Percentiles rank a stretch among this genome's conserved stretches.
Conservation (phyloP, 495 filamentous ascomycete genomes). For the Evernia prunastri region DNA sequence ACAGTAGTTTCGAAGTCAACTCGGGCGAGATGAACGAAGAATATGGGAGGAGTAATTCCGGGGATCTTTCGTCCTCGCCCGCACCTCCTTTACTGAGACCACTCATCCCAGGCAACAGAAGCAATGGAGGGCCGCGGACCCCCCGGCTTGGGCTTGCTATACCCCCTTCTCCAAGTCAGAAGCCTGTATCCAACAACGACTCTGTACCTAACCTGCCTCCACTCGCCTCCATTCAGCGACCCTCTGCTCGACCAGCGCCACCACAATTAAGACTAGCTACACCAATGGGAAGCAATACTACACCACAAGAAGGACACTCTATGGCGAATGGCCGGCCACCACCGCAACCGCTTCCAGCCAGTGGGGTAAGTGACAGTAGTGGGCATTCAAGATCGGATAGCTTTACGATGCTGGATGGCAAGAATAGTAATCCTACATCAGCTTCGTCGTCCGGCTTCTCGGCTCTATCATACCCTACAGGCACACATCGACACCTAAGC, state of each 20-base stretch:
- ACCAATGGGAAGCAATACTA: constrained; percentile 68
- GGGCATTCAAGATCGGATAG: constrained; percentile 70
- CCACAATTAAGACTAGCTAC: constrained; percentile 76
- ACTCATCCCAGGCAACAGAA: constrained; percentile 65
- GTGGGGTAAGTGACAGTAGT: constrained; percentile 63
- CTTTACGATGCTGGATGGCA: constrained; percentile 64
- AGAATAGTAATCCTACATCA: constrained; percentile 67
- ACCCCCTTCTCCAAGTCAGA: constrained; percentile 71
- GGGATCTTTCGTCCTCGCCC: constrained; percentile 36
- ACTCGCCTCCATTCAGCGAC: constrained; percentile 35
- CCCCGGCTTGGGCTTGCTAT: constrained; percentile 84
- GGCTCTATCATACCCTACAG: constrained; percentile 20
- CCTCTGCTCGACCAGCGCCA: constrained; percentile 47
- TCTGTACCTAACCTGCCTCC: constrained; percentile 34
- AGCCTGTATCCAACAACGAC: constrained; percentile 50
- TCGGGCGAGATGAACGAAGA: constrained; percentile 14
- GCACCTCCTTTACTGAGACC: constrained; percentile 76
- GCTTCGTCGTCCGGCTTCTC: constrained; percentile 80
- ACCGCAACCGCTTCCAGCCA: constrained; percentile 43
- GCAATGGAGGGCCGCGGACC: constrained; percentile 53
- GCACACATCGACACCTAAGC: constrained; percentile 43
- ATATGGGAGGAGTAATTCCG: constrained; percentile 6
- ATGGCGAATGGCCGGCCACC: constrained; percentile 45
- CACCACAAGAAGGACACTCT: constrained; percentile 54
- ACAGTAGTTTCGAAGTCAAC: neutral